phyloP scores from a whole-genome alignment of 176 grass and related monocot genomes.

The Bromus sterilis region DNA sequence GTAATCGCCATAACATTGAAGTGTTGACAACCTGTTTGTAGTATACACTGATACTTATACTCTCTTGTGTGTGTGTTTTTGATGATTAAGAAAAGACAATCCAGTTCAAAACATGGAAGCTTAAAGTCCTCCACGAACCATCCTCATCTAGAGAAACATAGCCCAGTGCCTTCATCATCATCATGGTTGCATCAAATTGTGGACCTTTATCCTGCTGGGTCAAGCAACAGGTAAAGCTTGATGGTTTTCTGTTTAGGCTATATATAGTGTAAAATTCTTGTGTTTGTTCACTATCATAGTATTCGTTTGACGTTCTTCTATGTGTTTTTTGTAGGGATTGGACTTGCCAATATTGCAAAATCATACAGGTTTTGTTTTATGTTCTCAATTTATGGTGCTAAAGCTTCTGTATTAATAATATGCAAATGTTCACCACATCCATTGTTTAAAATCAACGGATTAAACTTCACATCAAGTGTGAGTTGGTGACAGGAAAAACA shows the following conservation, averaged over 20 bases:
- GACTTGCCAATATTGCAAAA: constrained; percentile 81
- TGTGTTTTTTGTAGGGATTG: constrained; percentile 67
- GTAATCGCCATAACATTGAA: constrained; percentile 19
- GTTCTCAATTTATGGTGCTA: neutral
- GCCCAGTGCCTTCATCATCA: constrained; percentile 21
- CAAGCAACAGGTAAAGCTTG: constrained; percentile 58
- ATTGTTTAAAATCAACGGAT: neutral
- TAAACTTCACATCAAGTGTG: constrained; percentile 12
- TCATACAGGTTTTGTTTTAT: constrained; percentile 61
- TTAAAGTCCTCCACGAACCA: constrained; percentile 22
- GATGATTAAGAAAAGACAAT: constrained; percentile 99
- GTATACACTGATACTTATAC: constrained; percentile 32
- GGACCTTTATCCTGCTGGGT: constrained; percentile 74
- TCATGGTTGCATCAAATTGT: constrained; percentile 63
- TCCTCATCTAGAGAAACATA: constrained; percentile 44
- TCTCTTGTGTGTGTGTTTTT: constrained; percentile 58
- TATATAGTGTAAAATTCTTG: neutral
- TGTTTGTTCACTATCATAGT: constrained; percentile 1
- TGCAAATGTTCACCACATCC: neutral
- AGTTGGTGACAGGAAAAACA: neutral
- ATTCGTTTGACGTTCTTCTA: constrained; percentile 12
- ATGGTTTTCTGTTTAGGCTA: neutral
- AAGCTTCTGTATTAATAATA: neutral
- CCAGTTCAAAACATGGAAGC: constrained; percentile 66
- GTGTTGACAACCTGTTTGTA: constrained; percentile 2